These are phyloP conservation scores for Cryptosporidium andersoni DNA, from an alignment of 169 alveolate genomes.

Conservation along the genomic window DNA sequence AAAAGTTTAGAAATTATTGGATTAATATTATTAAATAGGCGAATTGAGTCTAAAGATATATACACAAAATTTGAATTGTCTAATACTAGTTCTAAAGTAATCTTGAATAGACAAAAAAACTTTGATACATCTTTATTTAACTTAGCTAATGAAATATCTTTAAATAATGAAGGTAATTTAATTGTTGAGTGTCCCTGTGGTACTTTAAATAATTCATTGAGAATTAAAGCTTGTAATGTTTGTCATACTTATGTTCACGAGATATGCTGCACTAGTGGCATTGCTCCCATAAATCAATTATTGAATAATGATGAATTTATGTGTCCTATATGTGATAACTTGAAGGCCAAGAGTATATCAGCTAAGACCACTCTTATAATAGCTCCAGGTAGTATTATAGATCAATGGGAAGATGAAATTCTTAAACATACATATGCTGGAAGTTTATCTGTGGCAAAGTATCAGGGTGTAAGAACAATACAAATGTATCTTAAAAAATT, in stretches of 20 bases:
- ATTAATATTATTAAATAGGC: slow-evolving; percentile 14
- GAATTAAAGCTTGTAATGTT: background rate
- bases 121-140: background rate
- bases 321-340: slow-evolving; percentile 41
- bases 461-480: slow-evolving; percentile 42
- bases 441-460: slow-evolving; percentile 7
- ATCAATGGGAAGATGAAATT: slow-evolving; percentile 60
- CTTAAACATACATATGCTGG: slow-evolving; percentile 27
- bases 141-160: background rate
- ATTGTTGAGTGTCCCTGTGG: slow-evolving; percentile 65
- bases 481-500: slow-evolving; percentile 12
- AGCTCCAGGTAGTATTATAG: slow-evolving; percentile 65
- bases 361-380: slow-evolving; percentile 25
- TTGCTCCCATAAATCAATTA: background rate
- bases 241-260: slow-evolving; percentile 19
- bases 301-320: background rate
- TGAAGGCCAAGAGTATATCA: background rate
- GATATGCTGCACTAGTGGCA: slow-evolving; percentile 14
- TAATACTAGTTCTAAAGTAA: background rate
- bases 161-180: background rate
- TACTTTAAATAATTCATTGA: background rate
- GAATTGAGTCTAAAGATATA: background rate
- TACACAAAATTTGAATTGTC: background rate
- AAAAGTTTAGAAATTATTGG: slow-evolving; percentile 57
- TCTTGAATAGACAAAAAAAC: background rate